Base-by-base conservation (phyloP, 345 rosid species). In the Kandelia obovata region DNA sequence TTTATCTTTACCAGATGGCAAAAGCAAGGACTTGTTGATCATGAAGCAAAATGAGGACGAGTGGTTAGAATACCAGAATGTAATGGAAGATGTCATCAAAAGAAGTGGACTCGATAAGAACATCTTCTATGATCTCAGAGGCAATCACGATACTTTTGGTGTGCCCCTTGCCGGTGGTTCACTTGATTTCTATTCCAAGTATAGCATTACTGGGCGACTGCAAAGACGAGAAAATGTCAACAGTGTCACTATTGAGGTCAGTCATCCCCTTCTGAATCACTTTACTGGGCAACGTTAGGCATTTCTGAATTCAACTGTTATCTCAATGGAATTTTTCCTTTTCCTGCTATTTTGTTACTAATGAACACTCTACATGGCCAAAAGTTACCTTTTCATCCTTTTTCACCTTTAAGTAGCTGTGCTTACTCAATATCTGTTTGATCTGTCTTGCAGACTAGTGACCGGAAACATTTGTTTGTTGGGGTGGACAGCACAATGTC, bases 71-170 rank as follows among this genome's bases (percentile, higher is more conserved):
- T 95, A 95, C 67, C 78, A 79, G 86, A 80, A 83, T 70, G 82
- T 87, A 75, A 86, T 87, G 88, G 81, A 85, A 57, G 89, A 88
- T 69, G 91, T 90, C 67, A 78, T 84, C 55, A 76, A 68, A 31
- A 82, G 74, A 76, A 92, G 96, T 70, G 89, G 91, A 52, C 84
- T 90, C 19, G 81, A 90, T 65, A 86, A 85, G 85, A 75, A 79
- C 75, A 65, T 90, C 55, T 89, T 92, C 81, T 95, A 86, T 76
- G 97, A 95, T 85, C 83, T 95, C 64, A 87, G 96, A 72, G 99
- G 99, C 73, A 95, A 95, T 70, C 99, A 95, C 67, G 97, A 95
- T 67, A 87, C 76, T 82, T 95, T 95, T 74, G 99, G 99, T 47
- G 93, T 95, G 46, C 92, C 95, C 6, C 57, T 61, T 51, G 64